Conservation (phyloP, 169 alveolate genomes). For the Cryptosporidium felis region DNA sequence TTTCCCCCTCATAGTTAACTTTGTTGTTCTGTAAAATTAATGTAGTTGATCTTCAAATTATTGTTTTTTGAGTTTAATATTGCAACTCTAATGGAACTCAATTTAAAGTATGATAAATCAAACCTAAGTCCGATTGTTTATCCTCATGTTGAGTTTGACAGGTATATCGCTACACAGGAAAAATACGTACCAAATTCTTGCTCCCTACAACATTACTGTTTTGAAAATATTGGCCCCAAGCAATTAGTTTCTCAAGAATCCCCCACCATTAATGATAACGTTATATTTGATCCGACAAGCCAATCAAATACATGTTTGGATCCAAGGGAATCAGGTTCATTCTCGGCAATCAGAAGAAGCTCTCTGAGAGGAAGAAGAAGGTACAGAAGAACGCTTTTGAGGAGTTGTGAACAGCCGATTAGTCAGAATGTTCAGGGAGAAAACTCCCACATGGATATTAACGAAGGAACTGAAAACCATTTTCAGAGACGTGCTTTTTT, state of each 20-base stretch:
- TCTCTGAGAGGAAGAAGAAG: constrained; percentile 66
- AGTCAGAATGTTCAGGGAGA: background rate
- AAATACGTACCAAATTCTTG: background rate
- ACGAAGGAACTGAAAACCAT: background rate
- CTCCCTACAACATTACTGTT: constrained; percentile 3
- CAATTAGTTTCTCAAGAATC: background rate
- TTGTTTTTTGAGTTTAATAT: background rate
- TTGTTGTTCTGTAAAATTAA: background rate
- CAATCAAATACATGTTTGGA: background rate
- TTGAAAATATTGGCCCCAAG: background rate
- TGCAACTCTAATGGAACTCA: background rate
- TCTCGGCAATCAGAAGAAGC: constrained; percentile 17
- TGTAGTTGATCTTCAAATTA: constrained; percentile 55
- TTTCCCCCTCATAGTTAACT: constrained; percentile 4
- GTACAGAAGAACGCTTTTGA: constrained; percentile 54
- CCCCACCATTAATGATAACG: background rate
- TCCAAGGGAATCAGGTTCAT: background rate
- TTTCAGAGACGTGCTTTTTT: constrained; percentile 41
- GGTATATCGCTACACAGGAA: background rate
- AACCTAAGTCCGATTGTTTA: background rate
- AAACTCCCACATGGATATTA: background rate
- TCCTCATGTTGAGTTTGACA: background rate
- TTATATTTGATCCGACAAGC: background rate
- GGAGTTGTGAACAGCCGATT: constrained; percentile 48
- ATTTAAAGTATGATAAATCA: background rate